Base-by-base conservation (phyloP, 148 eudicot species). In the Amaranthus cruentus region DNA sequence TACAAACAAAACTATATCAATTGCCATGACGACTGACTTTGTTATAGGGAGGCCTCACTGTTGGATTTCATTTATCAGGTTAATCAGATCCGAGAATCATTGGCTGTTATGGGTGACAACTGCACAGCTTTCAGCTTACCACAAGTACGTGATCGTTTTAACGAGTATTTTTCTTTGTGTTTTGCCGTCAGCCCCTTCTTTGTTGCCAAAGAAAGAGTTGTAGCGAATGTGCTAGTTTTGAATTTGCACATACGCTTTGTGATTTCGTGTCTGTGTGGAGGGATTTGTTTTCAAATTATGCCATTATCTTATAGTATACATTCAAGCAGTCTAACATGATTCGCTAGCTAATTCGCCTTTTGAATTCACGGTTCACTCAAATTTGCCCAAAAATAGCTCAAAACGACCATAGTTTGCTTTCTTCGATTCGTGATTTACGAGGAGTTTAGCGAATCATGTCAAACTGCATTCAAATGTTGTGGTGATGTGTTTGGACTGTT, bases 101-200 rank as follows among this genome's bases (percentile, higher is more conserved):
- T 95, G 76, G 96, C 96, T 77, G 75, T 90, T 28, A 95, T 95
- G 99, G 99, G 99, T 68, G 90, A 87, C 77, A 90, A 89, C 82
- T 91, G 92, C 84, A 92, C 97, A 8, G 97, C 99, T 74, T 95
- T 95, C 79, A 91, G 99, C 84, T 85, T 95, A 78, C 99, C 99
- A 3, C 99, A 95, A 75, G 99, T 95, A 76, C 60, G 87, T 57
- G 47, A 80, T 76, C 9, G 28, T 6, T 47, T 63, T 57, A 4
- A 12, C 9, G 38, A 54, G 53, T 75, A 15, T 48, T 21, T 59
- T 66, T 11, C 55, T 14, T 28, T 28, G 38, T 28, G 38, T 28
- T 28, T 0, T 28, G 38, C 38, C 38, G 38, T 28, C 38, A 28
- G 38, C 38, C 38, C 38, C 38, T 28, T 28, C 38, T 28, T 28